Base-by-base conservation (phyloP, 31 red algal genomes). In the Odonthalia washingtoniensis region DNA sequence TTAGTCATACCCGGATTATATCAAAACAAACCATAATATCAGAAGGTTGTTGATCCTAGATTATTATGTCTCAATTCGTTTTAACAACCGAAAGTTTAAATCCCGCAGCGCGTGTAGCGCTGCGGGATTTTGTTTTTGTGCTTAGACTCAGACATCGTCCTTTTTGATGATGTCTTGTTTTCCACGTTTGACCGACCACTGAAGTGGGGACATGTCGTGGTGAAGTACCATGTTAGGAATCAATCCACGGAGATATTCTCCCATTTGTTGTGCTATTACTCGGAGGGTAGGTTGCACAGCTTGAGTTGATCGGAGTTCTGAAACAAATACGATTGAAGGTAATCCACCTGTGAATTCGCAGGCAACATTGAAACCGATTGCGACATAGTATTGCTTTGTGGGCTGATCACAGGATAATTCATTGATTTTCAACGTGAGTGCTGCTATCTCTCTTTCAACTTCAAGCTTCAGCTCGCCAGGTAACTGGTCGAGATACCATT, bases 321-420 rank as follows among this genome's bases (percentile, higher is more conserved):
- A 30, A 30, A 67, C 30, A 67, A 33, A 67, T 35, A 67, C 64
- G 33, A 67, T 30, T 67, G 64, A 30, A 67, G 64, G 64, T 35
- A 67, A 67, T 30, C 33, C 64, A 67, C 30, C 64, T 33, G 64
- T 33, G 33, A 67, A 67, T 67, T 35, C 30, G 30, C 27, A 30
- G 27, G 64, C 64, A 30, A 35, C 33, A 35, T 67, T 67, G 33
- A 33, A 67, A 33, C 64, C 64, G 30, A 67, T 67, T 33, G 30
- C 64, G 33, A 67, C 33, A 67, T 67, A 67, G 64, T 67, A 67
- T 67, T 67, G 64, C 64, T 35, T 30, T 67, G 27, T 67, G 27
- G 27, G 30, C 33, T 67, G 27, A 67, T 67, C 64, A 35, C 64
- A 67, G 64, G 27, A 30, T 30, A 67, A 35, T 67, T 30, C 27